Conservation (phyloP, 768 basidiomycete species). For the Psilocybe subaeruginosa region DNA sequence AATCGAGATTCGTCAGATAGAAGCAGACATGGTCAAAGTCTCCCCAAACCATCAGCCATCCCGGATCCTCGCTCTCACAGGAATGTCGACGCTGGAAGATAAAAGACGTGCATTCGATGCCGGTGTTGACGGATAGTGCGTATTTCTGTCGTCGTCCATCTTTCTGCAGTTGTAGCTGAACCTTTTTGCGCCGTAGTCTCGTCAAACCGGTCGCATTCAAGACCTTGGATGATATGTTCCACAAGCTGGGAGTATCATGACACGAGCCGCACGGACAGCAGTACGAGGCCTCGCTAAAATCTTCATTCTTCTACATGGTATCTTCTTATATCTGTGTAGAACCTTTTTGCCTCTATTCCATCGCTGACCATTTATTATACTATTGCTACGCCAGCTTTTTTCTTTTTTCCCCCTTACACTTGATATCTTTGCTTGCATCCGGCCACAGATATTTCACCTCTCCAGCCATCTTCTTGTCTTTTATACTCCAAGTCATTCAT, state of each 20-base stretch:
- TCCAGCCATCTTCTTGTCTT: too few relatives aligned
- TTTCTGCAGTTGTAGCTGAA: conserved; percentile 6
- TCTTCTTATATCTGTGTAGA: neutral
- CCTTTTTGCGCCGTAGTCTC: conserved; percentile 49
- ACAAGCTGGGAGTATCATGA: conserved; percentile 60
- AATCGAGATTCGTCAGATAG: conserved; percentile 77
- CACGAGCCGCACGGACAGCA: neutral
- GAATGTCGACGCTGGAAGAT: conserved; percentile 92
- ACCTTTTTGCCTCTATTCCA: neutral
- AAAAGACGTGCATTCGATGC: conserved; percentile 90
- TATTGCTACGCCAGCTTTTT: too few relatives aligned
- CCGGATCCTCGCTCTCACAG: conserved; percentile 87
- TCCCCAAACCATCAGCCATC: conserved; percentile 31
- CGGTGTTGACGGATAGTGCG: conserved; percentile 95
- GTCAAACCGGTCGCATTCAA: conserved; percentile 97
- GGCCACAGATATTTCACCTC: too few relatives aligned
- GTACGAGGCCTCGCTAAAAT: neutral
- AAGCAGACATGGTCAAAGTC: conserved; percentile 43
- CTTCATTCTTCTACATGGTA: neutral
- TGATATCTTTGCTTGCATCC: too few relatives aligned
- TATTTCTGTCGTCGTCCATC: conserved; percentile 19
- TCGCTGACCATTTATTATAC: neutral
- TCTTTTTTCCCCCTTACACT: too few relatives aligned
- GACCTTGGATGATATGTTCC: conserved; percentile 84
- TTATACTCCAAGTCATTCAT: too few relatives aligned